phyloP scores from a whole-genome alignment of 2,329 filamentous ascomycete genomes.

The Gnomoniopsis smithogilvyi region DNA sequence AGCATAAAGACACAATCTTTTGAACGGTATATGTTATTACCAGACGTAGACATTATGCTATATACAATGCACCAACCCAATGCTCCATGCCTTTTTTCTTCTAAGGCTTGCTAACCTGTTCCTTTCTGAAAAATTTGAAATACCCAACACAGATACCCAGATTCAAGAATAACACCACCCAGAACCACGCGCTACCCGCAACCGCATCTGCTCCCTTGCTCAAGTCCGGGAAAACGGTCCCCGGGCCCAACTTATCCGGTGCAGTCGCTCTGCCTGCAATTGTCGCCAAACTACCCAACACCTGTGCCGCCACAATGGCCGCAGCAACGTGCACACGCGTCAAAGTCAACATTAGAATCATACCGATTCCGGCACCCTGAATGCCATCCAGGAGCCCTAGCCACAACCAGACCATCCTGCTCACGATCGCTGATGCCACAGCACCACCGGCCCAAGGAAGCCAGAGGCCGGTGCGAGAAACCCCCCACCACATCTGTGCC shows the following conservation, averaged over 20 bases:
- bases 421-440: slow-evolving; percentile 50
- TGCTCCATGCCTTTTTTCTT: background rate
- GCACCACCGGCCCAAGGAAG: slow-evolving; percentile 60
- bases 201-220: slow-evolving; percentile 42
- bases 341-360: slow-evolving; percentile 64
- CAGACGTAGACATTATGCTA: too few relatives aligned
- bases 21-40: too few relatives aligned
- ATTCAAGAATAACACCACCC: slow-evolving; percentile 57
- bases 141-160: slow-evolving; percentile 56
- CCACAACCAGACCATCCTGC: slow-evolving; percentile 63
- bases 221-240: slow-evolving; percentile 61
- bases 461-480: slow-evolving; percentile 56
- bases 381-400: slow-evolving; percentile 62
- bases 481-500: slow-evolving; percentile 66
- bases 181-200: slow-evolving; percentile 54
- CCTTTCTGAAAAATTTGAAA: slow-evolving; percentile 48
- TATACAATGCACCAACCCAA: too few relatives aligned
- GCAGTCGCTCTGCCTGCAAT: slow-evolving; percentile 56
- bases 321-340: slow-evolving; percentile 64
- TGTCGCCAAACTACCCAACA: slow-evolving; percentile 59
- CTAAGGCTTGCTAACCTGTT: slow-evolving; percentile 19
- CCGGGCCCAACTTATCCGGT: slow-evolving; percentile 59
- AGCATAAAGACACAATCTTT: too few relatives aligned
- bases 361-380: slow-evolving; percentile 65
- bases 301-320: slow-evolving; percentile 58